These are phyloP conservation scores for Pestalotiopsis sp. DNA, from an alignment of 2,329 filamentous ascomycete genomes.

Conservation along the genomic window DNA sequence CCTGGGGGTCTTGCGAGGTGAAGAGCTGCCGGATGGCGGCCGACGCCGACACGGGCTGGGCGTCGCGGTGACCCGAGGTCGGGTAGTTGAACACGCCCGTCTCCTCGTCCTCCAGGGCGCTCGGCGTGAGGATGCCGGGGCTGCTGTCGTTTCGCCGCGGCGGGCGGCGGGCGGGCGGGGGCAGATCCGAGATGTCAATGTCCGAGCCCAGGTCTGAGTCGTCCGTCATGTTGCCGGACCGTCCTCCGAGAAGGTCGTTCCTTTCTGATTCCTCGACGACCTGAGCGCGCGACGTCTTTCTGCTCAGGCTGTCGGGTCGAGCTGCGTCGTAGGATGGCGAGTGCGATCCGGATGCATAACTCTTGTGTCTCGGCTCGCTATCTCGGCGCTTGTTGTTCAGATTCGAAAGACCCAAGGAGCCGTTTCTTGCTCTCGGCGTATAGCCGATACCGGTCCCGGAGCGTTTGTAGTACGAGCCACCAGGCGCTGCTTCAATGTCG, in stretches of 20 bases:
- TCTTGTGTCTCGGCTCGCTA: constrained; percentile 37
- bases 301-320: constrained; percentile 51
- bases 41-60: constrained; percentile 65
- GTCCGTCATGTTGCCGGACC: constrained; percentile 49
- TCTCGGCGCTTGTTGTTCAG: constrained; percentile 40
- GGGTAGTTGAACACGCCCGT: constrained; percentile 35
- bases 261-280: constrained; percentile 52
- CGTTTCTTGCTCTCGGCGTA: constrained; percentile 65
- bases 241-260: constrained; percentile 57
- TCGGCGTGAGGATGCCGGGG: constrained; percentile 35
- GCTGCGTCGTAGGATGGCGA: constrained; percentile 46
- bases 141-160: constrained; percentile 42
- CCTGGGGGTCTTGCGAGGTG: constrained; percentile 84
- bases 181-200: constrained; percentile 68
- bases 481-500: constrained; percentile 80
- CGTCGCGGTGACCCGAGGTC: constrained; percentile 33
- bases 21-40: constrained; percentile 81
- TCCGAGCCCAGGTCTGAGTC: constrained; percentile 66
- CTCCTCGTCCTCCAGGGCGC: constrained; percentile 26
- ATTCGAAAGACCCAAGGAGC: constrained; percentile 60
- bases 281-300: constrained; percentile 50
- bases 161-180: constrained; percentile 57
- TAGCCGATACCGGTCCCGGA: constrained; percentile 78
- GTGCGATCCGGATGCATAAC: constrained; percentile 57
- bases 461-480: constrained; percentile 79